Percentiles rank a stretch among this genome's conserved stretches.
Evolutionary conservation across 495 filamentous ascomycete genomes (phyloP).

Genomic region (Daldinia vernicosa): DNA sequence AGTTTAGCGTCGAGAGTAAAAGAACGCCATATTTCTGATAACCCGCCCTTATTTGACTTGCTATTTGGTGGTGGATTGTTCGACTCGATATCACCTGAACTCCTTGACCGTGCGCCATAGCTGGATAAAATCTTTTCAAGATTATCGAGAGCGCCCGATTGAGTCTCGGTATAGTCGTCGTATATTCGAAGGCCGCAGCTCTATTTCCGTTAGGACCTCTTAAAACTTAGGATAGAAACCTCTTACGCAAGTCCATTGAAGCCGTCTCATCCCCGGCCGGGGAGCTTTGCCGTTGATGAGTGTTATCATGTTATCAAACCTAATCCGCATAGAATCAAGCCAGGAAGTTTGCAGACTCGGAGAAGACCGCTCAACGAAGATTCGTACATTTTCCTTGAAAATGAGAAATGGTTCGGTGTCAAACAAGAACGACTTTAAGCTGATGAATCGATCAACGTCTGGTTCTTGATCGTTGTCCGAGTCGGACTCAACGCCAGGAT

Average conservation of each 20-base stretch:
- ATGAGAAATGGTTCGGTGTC: background rate
- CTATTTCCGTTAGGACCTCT: background rate
- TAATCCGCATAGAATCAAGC: background rate
- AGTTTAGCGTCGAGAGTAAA: background rate
- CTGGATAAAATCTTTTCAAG: conserved; percentile 1
- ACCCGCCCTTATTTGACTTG: background rate
- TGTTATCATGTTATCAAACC: background rate
- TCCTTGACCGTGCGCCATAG: background rate
- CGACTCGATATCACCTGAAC: background rate
- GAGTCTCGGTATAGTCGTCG: conserved; percentile 27
- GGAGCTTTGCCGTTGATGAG: background rate
- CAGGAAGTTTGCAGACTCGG: background rate
- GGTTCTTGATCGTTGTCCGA: background rate
- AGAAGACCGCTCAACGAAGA: conserved; percentile 2
- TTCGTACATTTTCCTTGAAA: conserved; percentile 6
- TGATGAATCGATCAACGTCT: background rate
- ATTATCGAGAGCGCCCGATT: conserved; percentile 8
- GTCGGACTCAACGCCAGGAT: background rate
- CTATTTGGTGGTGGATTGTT: background rate
- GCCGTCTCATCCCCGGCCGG: background rate
- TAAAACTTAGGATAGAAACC: background rate
- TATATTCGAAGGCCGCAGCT: conserved; percentile 10
- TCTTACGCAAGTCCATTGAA: conserved; percentile 12
- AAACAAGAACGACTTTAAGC: background rate
- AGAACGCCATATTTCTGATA: background rate